Base-by-base conservation (phyloP, 495 filamentous ascomycete genomes). In the Penicillium arizonense region DNA sequence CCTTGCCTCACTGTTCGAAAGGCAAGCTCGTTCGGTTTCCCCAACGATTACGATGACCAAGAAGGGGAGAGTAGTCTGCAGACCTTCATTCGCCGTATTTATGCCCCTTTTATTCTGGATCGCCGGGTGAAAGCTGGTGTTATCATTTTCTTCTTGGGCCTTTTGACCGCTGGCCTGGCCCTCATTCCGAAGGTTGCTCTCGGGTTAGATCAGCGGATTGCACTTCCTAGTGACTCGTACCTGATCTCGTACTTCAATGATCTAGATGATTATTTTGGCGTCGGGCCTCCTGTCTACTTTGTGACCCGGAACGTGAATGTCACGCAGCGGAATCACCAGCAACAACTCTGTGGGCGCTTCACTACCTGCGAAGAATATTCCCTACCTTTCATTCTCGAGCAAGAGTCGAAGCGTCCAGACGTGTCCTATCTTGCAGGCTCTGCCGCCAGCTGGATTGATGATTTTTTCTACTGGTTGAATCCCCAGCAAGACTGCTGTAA, bases 221-320 rank as follows among this genome's bases (percentile, higher is more conserved):
- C 94, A 16, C 86, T 98, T 53, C 94, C 94, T 0, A 89, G 85
- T 46, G 92, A 88, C 61, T 96, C 91, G 0, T 97, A 98, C 62
- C 73, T 97, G 18, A 95, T 97, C 52, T 78, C 85, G 1, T 98
- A 93, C 62, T 98, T 97, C 75, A 87, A 97, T 64, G 94, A 98
- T 61, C 80, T 98, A 23, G 91, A 96, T 65, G 83, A 82, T 42
- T 98, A 97, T 66, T 89, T 98, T 63, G 87, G 89, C 40, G 84
- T 86, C 35, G 94, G 94, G 0, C 93, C 95, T 48, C 94, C 94
- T 0, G 91, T 97, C 26, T 98, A 97, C 67, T 98, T 98, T 64
- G 93, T 98, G 30, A 91, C 90, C 24, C 79, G 84, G 5, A 81
- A 87, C 42, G 74, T 96, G 47, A 91, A 97, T 52, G 78, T 82